Evolutionary conservation across 2,329 filamentous ascomycete species (phyloP).

Genomic region (Colletotrichum orbiculare): DNA sequence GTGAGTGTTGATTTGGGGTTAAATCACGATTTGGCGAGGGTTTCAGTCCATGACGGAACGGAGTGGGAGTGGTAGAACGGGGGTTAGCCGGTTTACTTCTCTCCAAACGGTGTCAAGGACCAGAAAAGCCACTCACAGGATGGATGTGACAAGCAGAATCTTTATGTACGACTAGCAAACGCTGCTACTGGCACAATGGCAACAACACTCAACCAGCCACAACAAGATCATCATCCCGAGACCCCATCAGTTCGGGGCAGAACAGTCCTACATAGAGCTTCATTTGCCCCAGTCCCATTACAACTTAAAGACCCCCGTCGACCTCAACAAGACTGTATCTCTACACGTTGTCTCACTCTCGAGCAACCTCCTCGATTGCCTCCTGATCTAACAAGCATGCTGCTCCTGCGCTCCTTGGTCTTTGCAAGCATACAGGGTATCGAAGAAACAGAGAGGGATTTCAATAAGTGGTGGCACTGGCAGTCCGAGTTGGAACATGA

Average conservation of each 20-base stretch:
- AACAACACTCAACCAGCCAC: neutral
- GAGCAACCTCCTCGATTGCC: neutral
- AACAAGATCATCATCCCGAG: neutral
- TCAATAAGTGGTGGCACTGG: too few species aligned
- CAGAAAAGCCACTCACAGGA: neutral
- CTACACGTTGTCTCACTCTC: neutral
- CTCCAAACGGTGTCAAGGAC: neutral
- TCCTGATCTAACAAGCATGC: too few species aligned
- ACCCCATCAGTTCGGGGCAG: neutral
- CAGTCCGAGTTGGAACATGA: too few species aligned
- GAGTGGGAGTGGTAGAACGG: neutral
- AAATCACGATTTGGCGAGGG: neutral
- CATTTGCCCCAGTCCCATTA: neutral
- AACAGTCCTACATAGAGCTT: neutral
- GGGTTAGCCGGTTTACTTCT: neutral
- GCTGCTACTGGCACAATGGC: neutral
- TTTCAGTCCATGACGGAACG: neutral
- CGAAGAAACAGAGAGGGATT: too few species aligned
- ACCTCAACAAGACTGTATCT: neutral
- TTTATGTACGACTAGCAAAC: neutral
- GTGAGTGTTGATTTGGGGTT: neutral
- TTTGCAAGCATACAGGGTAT: too few species aligned
- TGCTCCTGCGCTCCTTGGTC: too few species aligned
- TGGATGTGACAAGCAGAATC: neutral
- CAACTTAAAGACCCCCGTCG: neutral